These are phyloP conservation scores for Gossypium trilobum DNA, from an alignment of 441 rosid species.

Conservation along the genomic window DNA sequence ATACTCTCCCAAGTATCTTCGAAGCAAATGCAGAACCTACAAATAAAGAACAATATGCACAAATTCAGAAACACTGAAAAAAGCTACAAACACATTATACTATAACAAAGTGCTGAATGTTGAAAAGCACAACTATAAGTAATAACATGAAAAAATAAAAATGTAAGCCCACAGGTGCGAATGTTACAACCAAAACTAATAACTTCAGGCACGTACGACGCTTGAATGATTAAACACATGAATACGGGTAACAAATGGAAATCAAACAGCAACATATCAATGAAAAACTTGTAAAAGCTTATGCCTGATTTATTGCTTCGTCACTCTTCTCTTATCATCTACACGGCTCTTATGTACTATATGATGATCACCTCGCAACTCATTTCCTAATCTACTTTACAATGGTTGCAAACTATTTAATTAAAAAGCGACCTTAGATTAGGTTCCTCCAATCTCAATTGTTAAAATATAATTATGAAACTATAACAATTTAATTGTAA, in stretches of 20 bases:
- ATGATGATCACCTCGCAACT: not conserved
- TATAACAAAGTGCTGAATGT: not conserved
- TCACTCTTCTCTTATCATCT: not conserved
- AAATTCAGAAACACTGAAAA: not conserved
- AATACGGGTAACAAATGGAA: not conserved
- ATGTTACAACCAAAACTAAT: not conserved
- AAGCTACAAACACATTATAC: not conserved
- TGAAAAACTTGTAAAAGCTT: not conserved
- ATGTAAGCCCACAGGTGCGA: not conserved
- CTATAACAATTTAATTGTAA: not conserved
- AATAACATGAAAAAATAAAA: not conserved
- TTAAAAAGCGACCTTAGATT: not conserved
- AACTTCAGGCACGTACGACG: not conserved
- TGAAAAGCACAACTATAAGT: not conserved
- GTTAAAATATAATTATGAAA: not conserved
- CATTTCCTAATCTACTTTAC: not conserved
- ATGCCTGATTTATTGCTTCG: not conserved
- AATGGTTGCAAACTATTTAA: not conserved
- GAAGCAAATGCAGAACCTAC: slow-evolving; percentile 92
- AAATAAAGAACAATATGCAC: slow-evolving; percentile 11
- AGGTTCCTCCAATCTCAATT: not conserved
- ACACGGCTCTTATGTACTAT: not conserved
- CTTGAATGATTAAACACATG: not conserved
- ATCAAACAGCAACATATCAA: not conserved
- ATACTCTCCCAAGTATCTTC: slow-evolving; percentile 90